phyloP scores from a whole-genome alignment of 2,329 filamentous ascomycete genomes.

The Xylaria sp. region DNA sequence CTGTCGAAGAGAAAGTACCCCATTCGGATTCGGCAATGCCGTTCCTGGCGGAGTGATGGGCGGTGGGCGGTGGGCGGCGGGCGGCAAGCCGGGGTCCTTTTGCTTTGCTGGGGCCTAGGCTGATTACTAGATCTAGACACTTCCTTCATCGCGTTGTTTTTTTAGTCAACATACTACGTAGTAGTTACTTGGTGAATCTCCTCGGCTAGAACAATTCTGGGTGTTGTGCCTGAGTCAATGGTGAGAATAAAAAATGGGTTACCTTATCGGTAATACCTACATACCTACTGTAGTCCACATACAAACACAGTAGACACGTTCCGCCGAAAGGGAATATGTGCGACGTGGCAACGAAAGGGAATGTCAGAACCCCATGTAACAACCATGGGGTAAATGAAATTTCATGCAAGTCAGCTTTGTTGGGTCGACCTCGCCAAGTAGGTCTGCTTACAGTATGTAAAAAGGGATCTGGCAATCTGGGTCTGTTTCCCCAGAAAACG shows the following conservation, averaged over 20 bases:
- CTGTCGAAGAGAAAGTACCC: not conserved
- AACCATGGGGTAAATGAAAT: not conserved
- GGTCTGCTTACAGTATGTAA: not conserved
- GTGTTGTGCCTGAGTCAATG: not conserved
- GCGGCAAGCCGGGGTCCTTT: constrained; percentile 7
- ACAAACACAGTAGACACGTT: not conserved
- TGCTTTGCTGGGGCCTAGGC: constrained; percentile 1
- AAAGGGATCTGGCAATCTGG: not conserved
- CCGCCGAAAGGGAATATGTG: not conserved
- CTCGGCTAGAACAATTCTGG: not conserved
- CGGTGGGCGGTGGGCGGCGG: not conserved
- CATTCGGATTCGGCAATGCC: constrained; percentile 29
- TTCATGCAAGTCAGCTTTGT: constrained; percentile 10
- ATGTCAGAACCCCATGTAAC: not conserved
- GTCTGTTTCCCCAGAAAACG: constrained; percentile 4
- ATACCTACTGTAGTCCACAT: not conserved
- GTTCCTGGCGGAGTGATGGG: not conserved
- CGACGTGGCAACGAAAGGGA: not conserved
- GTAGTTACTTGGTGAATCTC: not conserved
- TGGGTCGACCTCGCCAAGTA: not conserved
- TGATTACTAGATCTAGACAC: not conserved
- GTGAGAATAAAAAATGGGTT: not conserved
- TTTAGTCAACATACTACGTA: too few relatives aligned
- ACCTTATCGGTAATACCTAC: too few relatives aligned
- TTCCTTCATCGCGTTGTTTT: not conserved